Conservation (phyloP, 768 basidiomycete genomes). For the Gymnopilus junonius region DNA sequence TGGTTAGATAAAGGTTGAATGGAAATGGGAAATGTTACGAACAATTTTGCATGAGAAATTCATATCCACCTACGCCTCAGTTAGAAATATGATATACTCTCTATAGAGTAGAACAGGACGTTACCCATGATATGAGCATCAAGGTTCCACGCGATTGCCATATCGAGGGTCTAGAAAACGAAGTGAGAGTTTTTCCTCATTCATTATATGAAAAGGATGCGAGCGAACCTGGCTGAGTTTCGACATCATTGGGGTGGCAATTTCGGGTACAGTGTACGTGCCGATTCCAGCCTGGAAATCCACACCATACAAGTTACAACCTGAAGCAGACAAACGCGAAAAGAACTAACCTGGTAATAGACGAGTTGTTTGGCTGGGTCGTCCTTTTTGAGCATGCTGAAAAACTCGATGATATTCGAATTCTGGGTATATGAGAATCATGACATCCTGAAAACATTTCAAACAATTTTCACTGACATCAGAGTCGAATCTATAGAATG, state of each 20-base stretch:
- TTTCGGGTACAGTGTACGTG: conserved; percentile 48
- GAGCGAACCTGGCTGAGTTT: conserved; percentile 43
- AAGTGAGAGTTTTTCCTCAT: not conserved
- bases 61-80: conserved; percentile 47
- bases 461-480: conserved; percentile 17
- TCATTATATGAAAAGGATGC: not conserved
- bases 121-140: conserved; percentile 55
- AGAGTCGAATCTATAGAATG: conserved; percentile 20
- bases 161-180: conserved; percentile 41
- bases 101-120: conserved; percentile 3
- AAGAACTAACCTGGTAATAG: conserved; percentile 36
- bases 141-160: conserved; percentile 51
- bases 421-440: conserved; percentile 28
- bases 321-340: not conserved
- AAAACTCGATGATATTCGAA: conserved; percentile 44
- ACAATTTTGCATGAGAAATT: conserved; percentile 66
- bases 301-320: not conserved
- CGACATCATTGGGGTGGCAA: conserved; percentile 45
- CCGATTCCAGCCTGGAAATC: conserved; percentile 52
- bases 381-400: conserved; percentile 41
- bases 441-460: not conserved
- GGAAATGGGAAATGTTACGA: conserved; percentile 7
- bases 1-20: not conserved
- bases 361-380: conserved; percentile 37
- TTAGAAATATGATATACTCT: not conserved